Conservation (phyloP, 2,329 filamentous ascomycete genomes). For the Botrytis medusae region DNA sequence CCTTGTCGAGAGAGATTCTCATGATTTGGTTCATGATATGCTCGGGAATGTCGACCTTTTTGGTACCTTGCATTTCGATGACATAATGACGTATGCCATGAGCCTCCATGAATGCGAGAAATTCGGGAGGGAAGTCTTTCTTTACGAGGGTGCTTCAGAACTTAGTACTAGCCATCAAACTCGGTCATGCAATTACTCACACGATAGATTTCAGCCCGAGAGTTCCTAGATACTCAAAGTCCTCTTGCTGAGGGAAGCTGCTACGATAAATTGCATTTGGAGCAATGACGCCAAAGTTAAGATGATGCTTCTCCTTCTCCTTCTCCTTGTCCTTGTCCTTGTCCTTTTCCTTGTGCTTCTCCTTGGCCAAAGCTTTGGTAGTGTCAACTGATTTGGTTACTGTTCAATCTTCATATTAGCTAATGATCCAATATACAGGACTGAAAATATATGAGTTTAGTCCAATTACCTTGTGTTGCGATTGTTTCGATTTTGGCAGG, state of each 20-base stretch:
- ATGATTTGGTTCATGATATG: conserved; percentile 70
- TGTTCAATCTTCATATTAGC: conserved; percentile 24
- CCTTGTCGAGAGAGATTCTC: conserved; percentile 65
- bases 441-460: not conserved
- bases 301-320: conserved; percentile 44
- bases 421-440: not conserved
- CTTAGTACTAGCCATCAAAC: conserved; percentile 23
- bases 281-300: conserved; percentile 75
- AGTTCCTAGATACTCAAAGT: conserved; percentile 67
- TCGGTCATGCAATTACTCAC: conserved; percentile 47
- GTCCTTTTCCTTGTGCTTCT: conserved; percentile 11
- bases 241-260: conserved; percentile 70
- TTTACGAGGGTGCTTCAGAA: conserved; percentile 58
- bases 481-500: conserved; percentile 27
- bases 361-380: conserved; percentile 25
- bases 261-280: conserved; percentile 73
- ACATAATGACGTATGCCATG: conserved; percentile 71
- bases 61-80: conserved; percentile 84
- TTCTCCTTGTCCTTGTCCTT: not conserved
- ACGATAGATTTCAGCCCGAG: conserved; percentile 78
- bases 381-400: conserved; percentile 25
- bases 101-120: conserved; percentile 60
- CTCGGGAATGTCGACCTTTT: conserved; percentile 70
- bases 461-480: conserved; percentile 28
- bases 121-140: conserved; percentile 56